Percentiles rank a stretch among this genome's conserved stretches.
Conservation (phyloP, 352 stramenopile genomes). For the Phytopythium chamaehyphon region DNA sequence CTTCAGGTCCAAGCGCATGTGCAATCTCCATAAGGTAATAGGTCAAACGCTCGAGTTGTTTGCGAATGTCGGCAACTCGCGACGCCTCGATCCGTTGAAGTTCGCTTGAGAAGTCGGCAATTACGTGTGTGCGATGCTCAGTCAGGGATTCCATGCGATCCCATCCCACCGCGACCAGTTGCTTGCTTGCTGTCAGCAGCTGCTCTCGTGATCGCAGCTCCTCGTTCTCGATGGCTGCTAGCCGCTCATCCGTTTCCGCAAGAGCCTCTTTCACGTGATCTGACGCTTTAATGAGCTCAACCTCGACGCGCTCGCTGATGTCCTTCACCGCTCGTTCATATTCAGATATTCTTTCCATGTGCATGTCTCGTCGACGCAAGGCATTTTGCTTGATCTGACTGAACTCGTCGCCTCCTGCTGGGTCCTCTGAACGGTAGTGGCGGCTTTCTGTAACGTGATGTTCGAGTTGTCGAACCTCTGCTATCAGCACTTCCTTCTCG, state of each 20-base stretch:
- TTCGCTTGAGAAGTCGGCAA: slow-evolving; percentile 34
- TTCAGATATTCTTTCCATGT: slow-evolving; percentile 43
- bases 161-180: slow-evolving; percentile 39
- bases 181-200: slow-evolving; percentile 36
- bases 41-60: slow-evolving; percentile 39
- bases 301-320: slow-evolving; percentile 64
- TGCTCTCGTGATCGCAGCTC: slow-evolving; percentile 25
- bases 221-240: slow-evolving; percentile 12
- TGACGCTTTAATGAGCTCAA: slow-evolving; percentile 40
- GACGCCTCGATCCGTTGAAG: slow-evolving; percentile 54
- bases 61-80: slow-evolving; percentile 36
- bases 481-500: slow-evolving; percentile 44
- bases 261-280: slow-evolving; percentile 63
- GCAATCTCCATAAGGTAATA: slow-evolving; percentile 58
- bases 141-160: slow-evolving; percentile 33
- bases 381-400: slow-evolving; percentile 60
- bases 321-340: slow-evolving; percentile 50
- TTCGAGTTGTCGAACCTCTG: slow-evolving; percentile 50
- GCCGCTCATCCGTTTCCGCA: slow-evolving; percentile 22
- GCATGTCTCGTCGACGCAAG: slow-evolving; percentile 42
- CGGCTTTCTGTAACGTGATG: slow-evolving; percentile 29
- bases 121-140: slow-evolving; percentile 30
- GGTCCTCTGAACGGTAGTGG: slow-evolving; percentile 6
- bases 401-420: slow-evolving; percentile 1
- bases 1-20: slow-evolving; percentile 53